Evolutionary conservation across 225 moss, liverwort and hornwort species (phyloP).

Genomic region (Polytrichum formosum): DNA sequence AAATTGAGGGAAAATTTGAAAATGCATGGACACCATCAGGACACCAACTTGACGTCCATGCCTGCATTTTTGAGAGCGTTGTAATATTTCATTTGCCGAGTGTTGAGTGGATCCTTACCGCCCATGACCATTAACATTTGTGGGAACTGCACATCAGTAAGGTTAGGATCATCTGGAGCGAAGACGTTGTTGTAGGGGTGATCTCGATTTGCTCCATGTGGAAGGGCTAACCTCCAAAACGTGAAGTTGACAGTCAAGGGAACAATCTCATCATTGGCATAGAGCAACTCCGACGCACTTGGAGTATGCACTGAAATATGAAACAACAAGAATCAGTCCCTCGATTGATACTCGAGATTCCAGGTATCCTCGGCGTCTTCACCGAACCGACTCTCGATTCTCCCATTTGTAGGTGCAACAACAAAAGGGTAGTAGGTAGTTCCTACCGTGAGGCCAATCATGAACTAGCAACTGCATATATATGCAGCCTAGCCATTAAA

Average conservation of each 20-base stretch:
- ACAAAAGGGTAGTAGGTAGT: too few relatives aligned
- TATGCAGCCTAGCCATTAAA: too few relatives aligned
- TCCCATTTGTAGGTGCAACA: too few relatives aligned
- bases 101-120: background rate
- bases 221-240: background rate
- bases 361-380: too few relatives aligned
- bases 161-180: background rate
- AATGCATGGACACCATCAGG: background rate
- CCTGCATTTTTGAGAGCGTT: background rate
- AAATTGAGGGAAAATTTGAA: background rate
- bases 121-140: background rate
- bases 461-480: too few relatives aligned
- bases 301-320: background rate
- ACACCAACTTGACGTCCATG: background rate
- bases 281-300: background rate
- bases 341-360: background rate
- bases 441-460: too few relatives aligned
- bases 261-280: background rate
- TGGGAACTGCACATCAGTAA: background rate
- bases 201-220: background rate
- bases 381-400: too few relatives aligned
- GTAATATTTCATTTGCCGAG: too few relatives aligned
- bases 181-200: background rate
- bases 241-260: background rate
- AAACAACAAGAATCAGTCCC: background rate